Evolutionary conservation across 345 rosid species (phyloP).

Genomic region (Ailanthus altissimus): DNA sequence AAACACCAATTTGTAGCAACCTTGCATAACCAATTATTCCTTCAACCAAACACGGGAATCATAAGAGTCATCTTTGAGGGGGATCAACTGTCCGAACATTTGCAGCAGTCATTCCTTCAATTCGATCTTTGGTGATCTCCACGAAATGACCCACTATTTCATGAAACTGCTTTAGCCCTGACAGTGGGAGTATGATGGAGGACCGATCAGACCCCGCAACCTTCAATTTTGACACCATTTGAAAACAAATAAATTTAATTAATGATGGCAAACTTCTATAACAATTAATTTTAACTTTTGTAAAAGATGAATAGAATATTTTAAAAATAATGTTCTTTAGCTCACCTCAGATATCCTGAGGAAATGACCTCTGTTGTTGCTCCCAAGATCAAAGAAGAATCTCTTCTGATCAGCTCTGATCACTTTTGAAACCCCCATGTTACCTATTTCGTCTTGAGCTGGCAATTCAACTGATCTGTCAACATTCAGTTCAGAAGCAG

Average conservation of each 20-base stretch:
- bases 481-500: conserved; percentile 66
- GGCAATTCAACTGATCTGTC: conserved; percentile 75
- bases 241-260: not conserved
- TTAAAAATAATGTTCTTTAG: not conserved
- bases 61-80: conserved; percentile 66
- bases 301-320: not conserved
- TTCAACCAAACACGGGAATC: conserved; percentile 21
- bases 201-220: conserved; percentile 96
- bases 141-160: conserved; percentile 93
- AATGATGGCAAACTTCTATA: conserved; percentile 1
- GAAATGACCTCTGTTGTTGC: conserved; percentile 93
- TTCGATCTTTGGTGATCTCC: conserved; percentile 87
- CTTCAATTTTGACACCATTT: conserved; percentile 43
- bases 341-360: conserved; percentile 92
- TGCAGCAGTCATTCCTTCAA: conserved; percentile 88
- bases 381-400: conserved; percentile 95
- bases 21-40: conserved; percentile 30
- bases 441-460: conserved; percentile 67
- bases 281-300: not conserved
- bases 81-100: conserved; percentile 89
- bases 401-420: conserved; percentile 93
- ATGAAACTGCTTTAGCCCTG: conserved; percentile 92
- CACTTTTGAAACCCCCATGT: conserved; percentile 68
- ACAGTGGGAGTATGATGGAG: conserved; percentile 89
- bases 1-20: conserved; percentile 38